Evolutionary conservation across 148 eudicot genomes (phyloP).

Genomic region (Hydrangea macrophylla): DNA sequence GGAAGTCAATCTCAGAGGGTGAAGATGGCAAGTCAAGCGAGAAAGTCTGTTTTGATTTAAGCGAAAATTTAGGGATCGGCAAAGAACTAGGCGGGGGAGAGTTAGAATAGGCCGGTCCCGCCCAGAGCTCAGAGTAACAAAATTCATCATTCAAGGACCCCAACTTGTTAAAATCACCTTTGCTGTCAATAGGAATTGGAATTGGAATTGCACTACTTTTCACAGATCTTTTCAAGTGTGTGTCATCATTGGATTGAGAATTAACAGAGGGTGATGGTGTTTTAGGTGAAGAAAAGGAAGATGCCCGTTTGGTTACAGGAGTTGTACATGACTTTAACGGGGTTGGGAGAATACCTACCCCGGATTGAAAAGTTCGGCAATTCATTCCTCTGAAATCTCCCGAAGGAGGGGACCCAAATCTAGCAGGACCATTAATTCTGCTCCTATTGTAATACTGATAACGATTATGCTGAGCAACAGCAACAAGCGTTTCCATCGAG

Average conservation of each 20-base stretch:
- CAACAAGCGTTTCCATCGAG: conserved; percentile 66
- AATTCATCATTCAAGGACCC: conserved; percentile 18
- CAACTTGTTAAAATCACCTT: conserved; percentile 27
- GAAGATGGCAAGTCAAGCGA: conserved; percentile 69
- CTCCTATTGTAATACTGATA: conserved; percentile 46
- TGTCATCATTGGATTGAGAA: conserved; percentile 25
- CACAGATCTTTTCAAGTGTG: conserved; percentile 20
- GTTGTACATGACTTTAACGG: conserved; percentile 35
- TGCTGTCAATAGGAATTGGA: conserved; percentile 43
- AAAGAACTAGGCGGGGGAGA: conserved; percentile 91
- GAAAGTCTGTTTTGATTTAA: conserved; percentile 60
- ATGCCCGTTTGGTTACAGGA: conserved; percentile 32
- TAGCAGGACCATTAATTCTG: conserved; percentile 24
- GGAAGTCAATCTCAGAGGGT: conserved; percentile 51
- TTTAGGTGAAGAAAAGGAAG: conserved; percentile 38
- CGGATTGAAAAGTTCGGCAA: conserved; percentile 66
- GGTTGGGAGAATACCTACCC: conserved; percentile 47
- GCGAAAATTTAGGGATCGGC: conserved; percentile 81
- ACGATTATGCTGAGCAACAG: conserved; percentile 57
- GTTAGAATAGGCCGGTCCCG: conserved; percentile 87
- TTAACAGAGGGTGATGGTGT: conserved; percentile 27
- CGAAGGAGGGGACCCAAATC: conserved; percentile 31
- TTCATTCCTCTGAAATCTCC: conserved; percentile 49
- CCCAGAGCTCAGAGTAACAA: conserved; percentile 69
- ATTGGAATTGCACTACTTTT: conserved; percentile 45